Evolutionary conservation across 352 stramenopile species (phyloP).

Genomic region (Phytophthora idaei): DNA sequence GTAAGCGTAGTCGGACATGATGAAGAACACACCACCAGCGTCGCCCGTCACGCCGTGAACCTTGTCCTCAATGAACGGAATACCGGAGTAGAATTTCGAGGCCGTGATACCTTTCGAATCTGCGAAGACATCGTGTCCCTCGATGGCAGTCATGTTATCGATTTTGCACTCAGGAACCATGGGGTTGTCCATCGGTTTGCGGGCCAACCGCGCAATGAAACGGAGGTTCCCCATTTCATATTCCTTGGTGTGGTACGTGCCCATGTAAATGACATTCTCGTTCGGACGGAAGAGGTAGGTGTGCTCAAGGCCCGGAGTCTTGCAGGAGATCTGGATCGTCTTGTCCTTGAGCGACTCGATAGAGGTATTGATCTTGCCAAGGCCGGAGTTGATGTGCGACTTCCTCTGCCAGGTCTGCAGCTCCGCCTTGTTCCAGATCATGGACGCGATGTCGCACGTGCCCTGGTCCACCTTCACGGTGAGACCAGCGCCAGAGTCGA

Average conservation of each 20-base stretch:
- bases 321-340: constrained; percentile 56
- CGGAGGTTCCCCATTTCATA: constrained; percentile 47
- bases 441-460: constrained; percentile 57
- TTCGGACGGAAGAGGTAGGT: constrained; percentile 59
- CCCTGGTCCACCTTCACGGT: constrained; percentile 45
- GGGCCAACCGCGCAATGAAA: constrained; percentile 52
- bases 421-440: constrained; percentile 54
- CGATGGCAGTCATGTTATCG: constrained; percentile 46
- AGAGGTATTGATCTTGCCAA: constrained; percentile 42
- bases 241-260: constrained; percentile 50
- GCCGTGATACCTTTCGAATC: constrained; percentile 37
- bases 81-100: constrained; percentile 53
- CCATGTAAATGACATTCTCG: constrained; percentile 67
- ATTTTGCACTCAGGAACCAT: constrained; percentile 39
- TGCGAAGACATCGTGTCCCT: constrained; percentile 50
- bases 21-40: constrained; percentile 52
- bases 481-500: constrained; percentile 46
- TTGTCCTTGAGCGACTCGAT: constrained; percentile 43
- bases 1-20: constrained; percentile 52
- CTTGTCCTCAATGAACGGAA: constrained; percentile 45
- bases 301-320: constrained; percentile 45
- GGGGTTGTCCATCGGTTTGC: constrained; percentile 41
- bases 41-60: constrained; percentile 53
- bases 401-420: constrained; percentile 52
- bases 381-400: constrained; percentile 59